Conservation (phyloP, 2,329 filamentous ascomycete genomes). For the Hymenoscyphus salicellus region DNA sequence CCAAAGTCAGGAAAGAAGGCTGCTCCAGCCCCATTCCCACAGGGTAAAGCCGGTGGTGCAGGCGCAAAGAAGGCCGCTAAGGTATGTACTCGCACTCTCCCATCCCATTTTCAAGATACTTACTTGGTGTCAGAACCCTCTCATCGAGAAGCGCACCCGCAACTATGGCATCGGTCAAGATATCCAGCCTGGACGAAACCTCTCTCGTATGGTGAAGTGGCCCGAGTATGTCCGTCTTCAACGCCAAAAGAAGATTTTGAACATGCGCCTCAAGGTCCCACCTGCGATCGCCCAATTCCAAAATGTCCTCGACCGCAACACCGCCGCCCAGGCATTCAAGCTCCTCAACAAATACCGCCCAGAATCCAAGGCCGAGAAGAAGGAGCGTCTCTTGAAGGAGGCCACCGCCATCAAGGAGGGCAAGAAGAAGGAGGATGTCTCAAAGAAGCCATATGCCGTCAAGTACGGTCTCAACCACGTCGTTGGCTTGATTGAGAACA, state of each 20-base stretch:
- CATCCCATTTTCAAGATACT: conserved; percentile 15
- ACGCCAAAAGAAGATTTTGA: conserved; percentile 81
- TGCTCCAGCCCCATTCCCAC: conserved; percentile 93
- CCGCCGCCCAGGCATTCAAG: conserved; percentile 96
- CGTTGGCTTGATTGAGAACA: conserved; percentile 95
- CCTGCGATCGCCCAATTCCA: conserved; percentile 97
- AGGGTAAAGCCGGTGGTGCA: conserved; percentile 77
- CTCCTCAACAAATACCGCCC: conserved; percentile 99
- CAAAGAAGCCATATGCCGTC: conserved; percentile 99
- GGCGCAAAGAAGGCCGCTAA: conserved; percentile 90
- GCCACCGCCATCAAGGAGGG: conserved; percentile 96
- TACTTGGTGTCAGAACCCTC: conserved; percentile 72
- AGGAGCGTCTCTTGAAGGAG: conserved; percentile 98
- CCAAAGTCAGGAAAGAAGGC: conserved; percentile 97
- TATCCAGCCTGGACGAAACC: conserved; percentile 94
- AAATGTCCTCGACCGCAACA: conserved; percentile 94
- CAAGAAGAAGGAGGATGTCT: conserved; percentile 99
- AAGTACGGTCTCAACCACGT: conserved; percentile 99
- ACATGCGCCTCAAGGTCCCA: conserved; percentile 97
- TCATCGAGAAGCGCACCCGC: conserved; percentile 94
- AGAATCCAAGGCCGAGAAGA: conserved; percentile 99
- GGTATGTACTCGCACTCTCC: conserved; percentile 59
- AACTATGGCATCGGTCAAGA: conserved; percentile 99
- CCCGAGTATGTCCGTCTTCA: conserved; percentile 98
- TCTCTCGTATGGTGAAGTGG: conserved; percentile 99